Conservation (phyloP, 2,329 filamentous ascomycete species). For the Pseudogymnoascus sp. region DNA sequence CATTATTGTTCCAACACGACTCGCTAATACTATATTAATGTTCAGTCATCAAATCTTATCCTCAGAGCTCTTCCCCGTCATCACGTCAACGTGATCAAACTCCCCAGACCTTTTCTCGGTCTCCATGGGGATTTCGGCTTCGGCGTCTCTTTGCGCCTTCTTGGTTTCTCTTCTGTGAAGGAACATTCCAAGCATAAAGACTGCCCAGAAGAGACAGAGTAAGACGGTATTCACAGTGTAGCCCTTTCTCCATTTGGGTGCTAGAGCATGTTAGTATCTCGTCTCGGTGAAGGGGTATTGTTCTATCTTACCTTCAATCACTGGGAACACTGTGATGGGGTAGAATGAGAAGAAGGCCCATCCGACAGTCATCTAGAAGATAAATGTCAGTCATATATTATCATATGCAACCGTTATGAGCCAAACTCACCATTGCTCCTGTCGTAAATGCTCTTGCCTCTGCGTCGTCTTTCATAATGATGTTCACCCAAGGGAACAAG, state of each 20-base stretch:
- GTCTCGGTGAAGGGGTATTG: neutral
- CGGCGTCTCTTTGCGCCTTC: conserved; percentile 12
- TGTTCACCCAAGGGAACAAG: conserved; percentile 23
- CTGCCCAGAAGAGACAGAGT: conserved; percentile 22
- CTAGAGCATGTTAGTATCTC: conserved; percentile 8
- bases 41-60: neutral
- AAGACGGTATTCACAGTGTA: conserved; percentile 23
- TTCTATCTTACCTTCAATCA: conserved; percentile 18
- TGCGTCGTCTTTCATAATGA: conserved; percentile 24
- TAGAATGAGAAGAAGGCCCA: conserved; percentile 26
- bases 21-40: neutral
- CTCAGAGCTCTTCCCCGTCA: neutral
- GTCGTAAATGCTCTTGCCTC: conserved; percentile 27
- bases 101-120: neutral
- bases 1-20: neutral
- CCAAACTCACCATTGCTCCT: conserved; percentile 24
- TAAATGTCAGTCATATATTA: neutral
- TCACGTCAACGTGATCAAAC: neutral
- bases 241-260: conserved; percentile 24
- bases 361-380: conserved; percentile 26
- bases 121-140: neutral
- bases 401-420: neutral
- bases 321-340: conserved; percentile 25
- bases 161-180: conserved; percentile 27
- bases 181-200: conserved; percentile 28